Evolutionary conservation across 306 rosid species (phyloP), one percentile per base, ranked within the genome.

Genomic region (Trichosanthes truncata): DNA sequence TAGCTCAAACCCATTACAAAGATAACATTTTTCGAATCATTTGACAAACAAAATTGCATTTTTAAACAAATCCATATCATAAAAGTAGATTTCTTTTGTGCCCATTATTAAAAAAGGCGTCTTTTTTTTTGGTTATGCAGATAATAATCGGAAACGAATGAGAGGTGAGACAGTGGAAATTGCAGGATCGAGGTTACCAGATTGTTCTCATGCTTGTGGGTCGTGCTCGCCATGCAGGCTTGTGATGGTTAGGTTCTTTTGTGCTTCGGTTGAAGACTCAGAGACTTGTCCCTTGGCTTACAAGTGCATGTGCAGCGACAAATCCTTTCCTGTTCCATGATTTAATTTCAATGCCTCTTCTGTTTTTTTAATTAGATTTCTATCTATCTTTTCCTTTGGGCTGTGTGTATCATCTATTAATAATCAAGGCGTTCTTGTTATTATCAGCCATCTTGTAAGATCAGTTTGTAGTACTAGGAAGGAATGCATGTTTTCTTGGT

Each of bases 271-370:
- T 36, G 79, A 83, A 38, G 97, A 93, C 78, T 90, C 97, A 7
- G 97, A 94, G 87, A 82, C 94, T 0, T 94, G 98, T 76, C 98
- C 97, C 7, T 88, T 92, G 93, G 93, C 97, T 83, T 94, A 94
- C 86, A 92, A 89, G 82, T 93, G 97, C 90, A 93, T 87, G 93
- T 93, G 97, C 79, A 82, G 81, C 21, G 63, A 88, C 85, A 91
- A 91, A 86, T 89, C 93, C 56, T 93, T 88, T 38, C 97, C 96
- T 68, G 86, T 93, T 60, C 96, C 97, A 26, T 93, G 84, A 83
- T 40, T 40, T 10, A 0, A 15, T 51, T 11, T 46, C 67, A 53
- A 53, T 13, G 14, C 10, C 6, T 36, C 40, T 36, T 29, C 33
- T 29, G 33, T 29, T 29, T 29, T 29, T 29, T 29, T 29, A 29